Evolutionary conservation across 2,329 filamentous ascomycete genomes (phyloP), one percentile per base, ranked within the genome.

Genomic region (Podosphaera aphanis): DNA sequence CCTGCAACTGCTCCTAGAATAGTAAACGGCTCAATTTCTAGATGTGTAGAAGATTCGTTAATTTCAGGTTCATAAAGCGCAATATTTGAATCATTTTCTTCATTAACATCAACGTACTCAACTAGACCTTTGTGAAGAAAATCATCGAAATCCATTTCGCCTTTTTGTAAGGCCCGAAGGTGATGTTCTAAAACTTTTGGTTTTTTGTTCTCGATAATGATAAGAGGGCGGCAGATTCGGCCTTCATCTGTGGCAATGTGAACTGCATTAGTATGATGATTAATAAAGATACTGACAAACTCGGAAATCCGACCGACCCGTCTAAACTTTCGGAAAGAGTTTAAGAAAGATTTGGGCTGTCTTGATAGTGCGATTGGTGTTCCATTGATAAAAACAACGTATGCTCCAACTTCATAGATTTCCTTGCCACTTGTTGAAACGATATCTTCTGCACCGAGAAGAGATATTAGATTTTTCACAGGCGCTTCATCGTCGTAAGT

Each of bases 1-100:
- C 90, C 90, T 35, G 90, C 90, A 21, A 98, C 90, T 41, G 90
- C 90, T 21, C 90, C 90, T 13, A 98, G 72, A 43, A 98, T 79
- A 1, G 90, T 98, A 59, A 98, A 98, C 0, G 92, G 92, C 60
- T 98, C 90, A 50, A 98, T 95, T 62, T 98, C 90, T 49, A 95
- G 68, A 63, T 98, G 92, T 0, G 90, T 98, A 0, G 85, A 92
- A 46, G 77, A 76, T 50, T 77, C 73, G 16, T 76, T 79, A 52
- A 95, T 83, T 49, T 93, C 79, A 19, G 77, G 70, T 58, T 95
- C 88, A 56, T 86, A 86, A 16, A 94, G 73, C 3, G 88, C 83
- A 52, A 98, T 92, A 46, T 93, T 79, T 0, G 85, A 81, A 56
- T 98, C 90, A 57, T 98, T 93, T 63, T 98, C 90, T 62, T 98